phyloP scores from a whole-genome alignment of 2,329 filamentous ascomycete species.

The Graphilbum ipis-grandicollis region DNA sequence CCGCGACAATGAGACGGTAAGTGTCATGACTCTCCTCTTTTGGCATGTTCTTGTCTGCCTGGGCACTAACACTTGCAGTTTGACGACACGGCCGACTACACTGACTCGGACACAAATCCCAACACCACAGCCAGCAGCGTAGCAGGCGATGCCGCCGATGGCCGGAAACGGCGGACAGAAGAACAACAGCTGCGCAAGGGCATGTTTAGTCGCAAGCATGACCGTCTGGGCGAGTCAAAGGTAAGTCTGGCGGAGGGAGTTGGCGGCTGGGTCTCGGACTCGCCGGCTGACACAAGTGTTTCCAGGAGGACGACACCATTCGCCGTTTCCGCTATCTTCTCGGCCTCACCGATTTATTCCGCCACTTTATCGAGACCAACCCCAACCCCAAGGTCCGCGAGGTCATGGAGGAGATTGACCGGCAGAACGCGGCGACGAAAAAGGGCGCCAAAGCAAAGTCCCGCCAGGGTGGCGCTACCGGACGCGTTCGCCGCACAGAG shows the following conservation, averaged over 20 bases:
- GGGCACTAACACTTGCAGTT: constrained; percentile 19
- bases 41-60: neutral
- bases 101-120: constrained; percentile 48
- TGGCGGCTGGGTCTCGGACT: no score
- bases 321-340: constrained; percentile 87
- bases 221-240: constrained; percentile 81
- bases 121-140: constrained; percentile 71
- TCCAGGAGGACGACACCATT: constrained; percentile 82
- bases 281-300: neutral
- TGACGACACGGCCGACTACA: constrained; percentile 49
- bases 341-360: constrained; percentile 88
- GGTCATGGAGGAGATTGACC: constrained; percentile 86
- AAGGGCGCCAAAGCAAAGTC: constrained; percentile 56
- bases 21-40: constrained; percentile 6
- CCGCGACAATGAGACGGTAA: constrained; percentile 30
- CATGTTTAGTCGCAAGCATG: constrained; percentile 90
- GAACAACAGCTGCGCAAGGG: constrained; percentile 79
- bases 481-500: constrained; percentile 74
- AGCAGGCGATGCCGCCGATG: constrained; percentile 61
- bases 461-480: constrained; percentile 70
- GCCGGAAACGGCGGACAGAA: constrained; percentile 71
- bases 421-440: constrained; percentile 63
- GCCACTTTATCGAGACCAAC: constrained; percentile 97
- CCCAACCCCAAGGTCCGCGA: constrained; percentile 89
- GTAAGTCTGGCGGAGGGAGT: no score